Evolutionary conservation across 495 filamentous ascomycete genomes (phyloP).

Genomic region (Neurospora intermedia): DNA sequence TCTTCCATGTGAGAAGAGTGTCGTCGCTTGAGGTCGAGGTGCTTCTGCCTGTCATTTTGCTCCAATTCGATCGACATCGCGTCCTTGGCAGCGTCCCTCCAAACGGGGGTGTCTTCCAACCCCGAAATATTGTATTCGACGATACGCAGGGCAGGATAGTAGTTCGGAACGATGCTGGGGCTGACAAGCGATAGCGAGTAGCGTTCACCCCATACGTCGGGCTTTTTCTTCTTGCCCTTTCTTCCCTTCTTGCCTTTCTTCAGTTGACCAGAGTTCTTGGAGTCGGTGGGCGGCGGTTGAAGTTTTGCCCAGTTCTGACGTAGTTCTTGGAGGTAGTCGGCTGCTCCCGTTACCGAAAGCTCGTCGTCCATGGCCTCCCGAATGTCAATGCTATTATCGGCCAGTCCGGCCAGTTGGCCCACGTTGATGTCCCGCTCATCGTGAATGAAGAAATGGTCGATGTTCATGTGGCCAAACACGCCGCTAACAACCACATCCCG

Average conservation of each 20-base stretch:
- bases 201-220: constrained; percentile 62
- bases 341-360: constrained; percentile 51
- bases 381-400: constrained; percentile 15
- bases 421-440: constrained; percentile 68
- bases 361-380: constrained; percentile 40
- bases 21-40: constrained; percentile 11
- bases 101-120: constrained; percentile 43
- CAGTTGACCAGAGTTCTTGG: constrained; percentile 24
- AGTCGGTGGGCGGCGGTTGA: constrained; percentile 41
- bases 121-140: constrained; percentile 91
- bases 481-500: constrained; percentile 76
- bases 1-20: not conserved
- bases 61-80: not conserved
- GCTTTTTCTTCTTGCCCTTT: constrained; percentile 35
- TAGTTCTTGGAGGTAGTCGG: constrained; percentile 71
- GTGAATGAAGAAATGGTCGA: constrained; percentile 93
- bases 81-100: constrained; percentile 26
- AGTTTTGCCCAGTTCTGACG: constrained; percentile 67
- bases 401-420: constrained; percentile 32
- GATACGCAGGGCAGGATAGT: constrained; percentile 77
- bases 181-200: constrained; percentile 70
- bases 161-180: constrained; percentile 86
- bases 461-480: constrained; percentile 94
- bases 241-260: constrained; percentile 20
- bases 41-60: constrained; percentile 8